Evolutionary conservation across 2,329 filamentous ascomycete genomes (phyloP).

Genomic region (Pyrenophora seminiperda): DNA sequence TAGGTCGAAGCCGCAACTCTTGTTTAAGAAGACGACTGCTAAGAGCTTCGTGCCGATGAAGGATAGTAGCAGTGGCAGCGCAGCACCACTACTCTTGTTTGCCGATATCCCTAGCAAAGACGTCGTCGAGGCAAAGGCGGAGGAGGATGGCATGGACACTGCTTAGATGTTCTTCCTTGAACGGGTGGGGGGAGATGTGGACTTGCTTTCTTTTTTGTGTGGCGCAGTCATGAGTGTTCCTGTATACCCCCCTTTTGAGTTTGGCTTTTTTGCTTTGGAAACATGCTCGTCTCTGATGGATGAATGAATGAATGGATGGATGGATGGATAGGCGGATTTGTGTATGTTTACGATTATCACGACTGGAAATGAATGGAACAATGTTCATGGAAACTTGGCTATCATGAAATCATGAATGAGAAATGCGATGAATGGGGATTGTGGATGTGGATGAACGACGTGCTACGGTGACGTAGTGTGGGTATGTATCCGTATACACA

Average conservation of each 20-base stretch:
- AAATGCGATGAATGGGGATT: too few species aligned
- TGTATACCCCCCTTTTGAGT: too few species aligned
- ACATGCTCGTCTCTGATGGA: too few species aligned
- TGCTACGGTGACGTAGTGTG: too few species aligned
- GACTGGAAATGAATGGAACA: conserved; percentile 14
- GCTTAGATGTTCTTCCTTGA: not conserved
- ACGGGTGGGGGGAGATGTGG: not conserved
- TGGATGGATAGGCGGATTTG: conserved; percentile 4
- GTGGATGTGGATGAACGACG: too few species aligned
- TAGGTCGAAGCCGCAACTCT: conserved; percentile 48
- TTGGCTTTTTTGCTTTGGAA: not conserved
- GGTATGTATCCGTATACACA: too few species aligned
- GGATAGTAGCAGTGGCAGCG: conserved; percentile 33
- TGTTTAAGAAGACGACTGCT: conserved; percentile 51
- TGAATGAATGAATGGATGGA: too few species aligned
- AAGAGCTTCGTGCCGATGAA: conserved; percentile 47
- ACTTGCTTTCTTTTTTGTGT: not conserved
- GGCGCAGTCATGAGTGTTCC: not conserved
- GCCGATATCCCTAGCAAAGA: conserved; percentile 44
- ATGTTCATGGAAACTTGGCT: too few species aligned
- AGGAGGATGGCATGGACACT: conserved; percentile 7
- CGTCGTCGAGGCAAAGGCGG: conserved; percentile 2
- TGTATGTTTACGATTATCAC: conserved; percentile 23
- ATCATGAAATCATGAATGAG: conserved; percentile 2
- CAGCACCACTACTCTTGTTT: conserved; percentile 46